These are phyloP conservation scores for Kodamaea jinghongensis DNA, from an alignment of 805 yeast species.

Conservation along the genomic window DNA sequence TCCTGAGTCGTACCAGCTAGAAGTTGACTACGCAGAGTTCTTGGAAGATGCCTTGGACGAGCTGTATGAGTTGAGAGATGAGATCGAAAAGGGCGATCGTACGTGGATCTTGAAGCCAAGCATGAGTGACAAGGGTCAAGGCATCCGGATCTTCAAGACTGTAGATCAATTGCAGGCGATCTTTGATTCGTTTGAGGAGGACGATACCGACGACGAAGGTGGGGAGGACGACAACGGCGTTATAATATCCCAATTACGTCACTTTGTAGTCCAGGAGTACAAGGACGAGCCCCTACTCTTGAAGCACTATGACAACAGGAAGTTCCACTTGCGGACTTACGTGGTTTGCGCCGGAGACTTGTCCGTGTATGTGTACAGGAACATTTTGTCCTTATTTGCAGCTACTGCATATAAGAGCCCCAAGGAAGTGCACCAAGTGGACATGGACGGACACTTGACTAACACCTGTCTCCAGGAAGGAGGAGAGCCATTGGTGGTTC, in stretches of 20 bases:
- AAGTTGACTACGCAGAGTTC: constrained; percentile 94
- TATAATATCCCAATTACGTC: constrained; percentile 82
- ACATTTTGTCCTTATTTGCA: constrained; percentile 83
- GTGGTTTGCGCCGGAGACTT: constrained; percentile 74
- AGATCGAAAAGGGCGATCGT: constrained; percentile 54
- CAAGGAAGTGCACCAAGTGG: constrained; percentile 28
- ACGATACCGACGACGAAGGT: constrained; percentile 58
- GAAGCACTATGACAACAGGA: constrained; percentile 56
- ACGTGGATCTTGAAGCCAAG: constrained; percentile 93
- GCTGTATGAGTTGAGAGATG: constrained; percentile 81
- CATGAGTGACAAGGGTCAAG: constrained; percentile 97
- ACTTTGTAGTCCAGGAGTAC: constrained; percentile 87
- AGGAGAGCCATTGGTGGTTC: constrained; percentile 52
- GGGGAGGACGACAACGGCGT: constrained; percentile 58
- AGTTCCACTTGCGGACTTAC: constrained; percentile 88
- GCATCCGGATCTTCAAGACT: constrained; percentile 78
- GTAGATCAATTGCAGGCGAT: constrained; percentile 77
- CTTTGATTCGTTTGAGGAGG: constrained; percentile 84
- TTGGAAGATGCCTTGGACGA: constrained; percentile 93
- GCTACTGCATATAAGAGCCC: constrained; percentile 42
- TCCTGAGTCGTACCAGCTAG: constrained; percentile 76
- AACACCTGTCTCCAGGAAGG: constrained; percentile 86
- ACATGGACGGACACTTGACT: constrained; percentile 78
- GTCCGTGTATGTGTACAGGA: constrained; percentile 72
- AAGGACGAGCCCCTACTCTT: constrained; percentile 65